phyloP scores from a whole-genome alignment of 2,329 filamentous ascomycete species.

The Bipolaris zeicola region DNA sequence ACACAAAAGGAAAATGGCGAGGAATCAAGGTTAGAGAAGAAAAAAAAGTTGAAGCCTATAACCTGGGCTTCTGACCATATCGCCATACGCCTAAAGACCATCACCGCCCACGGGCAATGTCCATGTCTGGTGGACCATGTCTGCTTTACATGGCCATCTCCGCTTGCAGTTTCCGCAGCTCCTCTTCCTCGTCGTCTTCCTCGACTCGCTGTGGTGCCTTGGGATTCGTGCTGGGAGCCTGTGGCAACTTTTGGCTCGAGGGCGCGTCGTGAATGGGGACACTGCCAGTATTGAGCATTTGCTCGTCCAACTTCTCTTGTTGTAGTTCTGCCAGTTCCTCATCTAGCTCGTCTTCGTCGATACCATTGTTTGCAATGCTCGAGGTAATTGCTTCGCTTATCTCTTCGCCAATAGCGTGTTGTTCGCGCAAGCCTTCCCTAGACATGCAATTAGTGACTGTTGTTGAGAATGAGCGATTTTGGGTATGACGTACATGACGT shows the following conservation, averaged over 20 bases:
- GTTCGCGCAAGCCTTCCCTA: slow-evolving; percentile 89
- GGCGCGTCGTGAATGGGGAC: slow-evolving; percentile 77
- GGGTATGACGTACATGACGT: slow-evolving; percentile 79
- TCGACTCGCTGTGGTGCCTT: slow-evolving; percentile 50
- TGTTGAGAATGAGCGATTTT: not conserved
- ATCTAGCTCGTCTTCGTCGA: slow-evolving; percentile 88
- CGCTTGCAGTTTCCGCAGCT: slow-evolving; percentile 88
- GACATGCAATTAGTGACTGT: slow-evolving; percentile 5
- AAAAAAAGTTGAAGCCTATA: slow-evolving; percentile 10
- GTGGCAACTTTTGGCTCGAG: slow-evolving; percentile 72
- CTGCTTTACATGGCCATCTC: slow-evolving; percentile 89
- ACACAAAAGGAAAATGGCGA: slow-evolving; percentile 9
- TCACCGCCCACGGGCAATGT: slow-evolving; percentile 1
- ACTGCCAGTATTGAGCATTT: slow-evolving; percentile 87
- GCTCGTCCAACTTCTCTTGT: slow-evolving; percentile 89
- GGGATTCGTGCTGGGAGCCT: slow-evolving; percentile 70
- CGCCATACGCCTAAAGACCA: slow-evolving; percentile 27
- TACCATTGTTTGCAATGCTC: slow-evolving; percentile 67
- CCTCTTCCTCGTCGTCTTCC: slow-evolving; percentile 95
- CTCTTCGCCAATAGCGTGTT: slow-evolving; percentile 91
- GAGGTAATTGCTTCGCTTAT: slow-evolving; percentile 84
- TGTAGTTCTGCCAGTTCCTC: slow-evolving; percentile 84
- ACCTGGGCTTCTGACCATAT: slow-evolving; percentile 18
- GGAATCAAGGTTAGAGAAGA: not conserved
- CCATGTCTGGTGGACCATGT: not conserved